Base-by-base conservation (phyloP, 495 filamentous ascomycete species). In the Pseudevernia furfuracea region DNA sequence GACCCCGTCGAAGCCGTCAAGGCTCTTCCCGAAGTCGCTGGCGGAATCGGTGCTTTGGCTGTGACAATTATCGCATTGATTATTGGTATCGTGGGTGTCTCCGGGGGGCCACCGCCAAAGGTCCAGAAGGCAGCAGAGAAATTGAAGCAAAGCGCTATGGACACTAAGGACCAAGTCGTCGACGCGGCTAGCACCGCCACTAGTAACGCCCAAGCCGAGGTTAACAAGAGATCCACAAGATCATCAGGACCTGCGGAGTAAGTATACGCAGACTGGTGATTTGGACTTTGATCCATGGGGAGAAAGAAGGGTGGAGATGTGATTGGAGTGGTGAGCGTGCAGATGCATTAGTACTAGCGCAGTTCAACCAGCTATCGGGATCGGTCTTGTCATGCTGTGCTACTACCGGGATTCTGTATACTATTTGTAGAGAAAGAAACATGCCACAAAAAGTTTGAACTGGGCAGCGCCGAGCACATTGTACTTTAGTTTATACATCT, bases 1-100 rank as follows among this genome's bases (percentile, higher is more conserved):
- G 88, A 97, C 75, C 95, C 95, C 49, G 67, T 99, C 71, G 82
- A 92, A 77, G 95, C 95, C 57, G 82, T 93, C 77, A 91, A 92
- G 80, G 89, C 89, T 67, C 86, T 95, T 59, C 95, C 95, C 65
- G 95, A 96, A 74, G 85, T 96, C 70, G 90, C 91, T 66, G 92
- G 86, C 74, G 88, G 85, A 69, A 74, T 96, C 71, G 84, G 79
- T 71, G 87, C 86, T 60, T 70, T 92, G 66, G 74, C 86, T 58
- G 75, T 88, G 61, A 85, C 88, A 57, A 73, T 95, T 68, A 76
- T 92, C 55, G 81, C 87, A 63, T 67, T 96, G 65, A 72, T 92
- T 59, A 76, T 88, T 59, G 81, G 86, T 67, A 75, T 81, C 60
- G 71, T 87, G 60, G 72, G 75, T 46, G 74, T 80, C 68, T 81